Evolutionary conservation across 805 yeast genomes (phyloP), one percentile per base, ranked within the genome.

Genomic region (Blastobotrys peoriensis): DNA sequence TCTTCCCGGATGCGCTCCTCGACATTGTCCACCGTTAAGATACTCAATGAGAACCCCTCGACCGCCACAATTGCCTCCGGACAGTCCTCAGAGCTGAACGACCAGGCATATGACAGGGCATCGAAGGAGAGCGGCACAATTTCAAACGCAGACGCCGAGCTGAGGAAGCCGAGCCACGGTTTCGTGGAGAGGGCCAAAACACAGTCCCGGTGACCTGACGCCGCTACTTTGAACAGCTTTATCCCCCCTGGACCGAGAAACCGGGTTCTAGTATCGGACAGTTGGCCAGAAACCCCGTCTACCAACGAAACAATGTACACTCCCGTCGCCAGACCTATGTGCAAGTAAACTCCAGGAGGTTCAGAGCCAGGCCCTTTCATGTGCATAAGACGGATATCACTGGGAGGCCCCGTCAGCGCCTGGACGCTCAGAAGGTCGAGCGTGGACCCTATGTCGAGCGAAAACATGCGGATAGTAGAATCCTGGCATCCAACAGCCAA

Each of bases 291-390:
- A 3, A 65, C 55, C 0, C 60, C 56, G 56, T 84, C 86, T 33
- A 88, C 53, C 4, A 67, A 63, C 0, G 86, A 75, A 15, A 81
- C 67, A 2, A 81, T 79, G 63, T 83, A 86, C 1, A 89, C 77
- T 17, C 98, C 98, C 60, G 80, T 86, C n/a, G 66, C 73, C 70
- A 88, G 71, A 1, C 97, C 97, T 40, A 87, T 74, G 61, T 88
- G 94, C 8, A 85, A 71, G 47, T 66, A 70, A 2, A 66, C 48
- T 5, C 55, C 49, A 4, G 62, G 40, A 4, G 43, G 39, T 13
- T 33, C 34, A 4, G 33, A 8, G 5, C 38, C 38, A 8, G 47
- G 40, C 2, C 46, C 52, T 4, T 30, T 36, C 69, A 65, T 61
- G n/a, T 54, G 47, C 46, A 64, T 54, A 15, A 74, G 40, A 10